phyloP scores from a whole-genome alignment of 2,329 filamentous ascomycete genomes.

The Pseudopyrenochaeta lycopersici region DNA sequence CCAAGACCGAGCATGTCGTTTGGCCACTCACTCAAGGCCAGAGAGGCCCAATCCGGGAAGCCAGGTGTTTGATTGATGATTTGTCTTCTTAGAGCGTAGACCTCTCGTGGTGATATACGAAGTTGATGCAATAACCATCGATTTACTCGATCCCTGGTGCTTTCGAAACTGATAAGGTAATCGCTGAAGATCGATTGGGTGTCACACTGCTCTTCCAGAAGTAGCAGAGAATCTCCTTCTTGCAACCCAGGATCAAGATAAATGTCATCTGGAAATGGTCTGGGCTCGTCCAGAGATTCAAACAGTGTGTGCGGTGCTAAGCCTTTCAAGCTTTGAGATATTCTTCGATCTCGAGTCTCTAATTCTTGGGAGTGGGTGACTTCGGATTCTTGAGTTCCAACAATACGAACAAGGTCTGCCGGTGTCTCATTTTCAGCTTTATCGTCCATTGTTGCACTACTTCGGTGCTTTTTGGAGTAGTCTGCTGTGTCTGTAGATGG shows the following conservation, averaged over 20 bases:
- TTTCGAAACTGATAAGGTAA: slow-evolving; percentile 20
- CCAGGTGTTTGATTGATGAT: not conserved
- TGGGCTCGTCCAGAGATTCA: not conserved
- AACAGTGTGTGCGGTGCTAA: not conserved
- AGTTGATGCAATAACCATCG: slow-evolving; percentile 26
- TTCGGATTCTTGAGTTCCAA: not conserved
- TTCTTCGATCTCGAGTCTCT: not conserved
- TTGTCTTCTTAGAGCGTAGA: slow-evolving; percentile 13
- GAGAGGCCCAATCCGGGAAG: slow-evolving; percentile 10
- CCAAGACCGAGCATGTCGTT: not conserved
- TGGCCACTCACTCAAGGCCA: slow-evolving; percentile 3
- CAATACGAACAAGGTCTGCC: not conserved
- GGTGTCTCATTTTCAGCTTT: not conserved
- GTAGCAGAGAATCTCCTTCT: slow-evolving; percentile 10
- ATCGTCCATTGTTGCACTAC: not conserved
- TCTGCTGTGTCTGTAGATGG: not conserved
- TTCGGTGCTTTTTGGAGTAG: not conserved
- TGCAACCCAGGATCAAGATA: slow-evolving; percentile 1
- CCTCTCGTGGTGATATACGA: slow-evolving; percentile 19
- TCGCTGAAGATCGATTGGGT: slow-evolving; percentile 21
- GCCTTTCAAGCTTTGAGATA: slow-evolving; percentile 2
- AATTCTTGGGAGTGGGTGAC: not conserved
- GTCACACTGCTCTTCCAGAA: slow-evolving; percentile 10
- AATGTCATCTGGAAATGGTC: not conserved
- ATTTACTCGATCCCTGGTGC: slow-evolving; percentile 19